Conservation (phyloP, 371 early-diverging fungal genomes). For the Fennellomyces sp. region DNA sequence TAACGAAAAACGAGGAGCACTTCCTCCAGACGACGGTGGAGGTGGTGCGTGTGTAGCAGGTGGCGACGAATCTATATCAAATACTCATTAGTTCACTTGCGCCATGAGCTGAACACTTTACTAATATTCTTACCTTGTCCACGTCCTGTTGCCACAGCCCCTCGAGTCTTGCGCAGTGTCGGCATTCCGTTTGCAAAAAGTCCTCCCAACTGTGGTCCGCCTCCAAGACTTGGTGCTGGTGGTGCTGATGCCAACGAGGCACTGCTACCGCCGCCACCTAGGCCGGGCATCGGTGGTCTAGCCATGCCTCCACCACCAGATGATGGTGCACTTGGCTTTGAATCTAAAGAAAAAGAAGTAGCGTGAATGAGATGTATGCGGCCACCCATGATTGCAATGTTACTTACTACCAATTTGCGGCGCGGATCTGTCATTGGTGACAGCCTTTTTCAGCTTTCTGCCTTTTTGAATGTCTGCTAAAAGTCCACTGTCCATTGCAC, state of each 20-base stretch:
- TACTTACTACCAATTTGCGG: conserved; percentile 57
- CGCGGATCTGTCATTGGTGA: conserved; percentile 80
- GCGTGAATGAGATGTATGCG: not conserved
- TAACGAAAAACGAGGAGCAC: conserved; percentile 15
- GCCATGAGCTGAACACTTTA: too few relatives aligned
- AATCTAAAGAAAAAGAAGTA: conserved; percentile 9
- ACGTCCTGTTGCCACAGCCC: conserved; percentile 44
- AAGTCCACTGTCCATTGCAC: conserved; percentile 57
- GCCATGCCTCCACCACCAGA: conserved; percentile 21
- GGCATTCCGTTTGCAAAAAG: conserved; percentile 74
- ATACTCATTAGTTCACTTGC: not conserved
- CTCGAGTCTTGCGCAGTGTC: conserved; percentile 56
- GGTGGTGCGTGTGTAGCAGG: conserved; percentile 11
- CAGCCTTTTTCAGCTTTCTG: conserved; percentile 70
- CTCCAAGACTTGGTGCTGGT: conserved; percentile 22
- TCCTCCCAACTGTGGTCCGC: conserved; percentile 56
- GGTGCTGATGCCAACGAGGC: conserved; percentile 18
- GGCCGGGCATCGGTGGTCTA: conserved; percentile 40
- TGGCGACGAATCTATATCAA: not conserved
- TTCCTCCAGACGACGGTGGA: conserved; percentile 16
- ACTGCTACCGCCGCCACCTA: not conserved
- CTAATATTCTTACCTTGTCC: conserved; percentile 10
- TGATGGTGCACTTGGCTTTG: conserved; percentile 18
- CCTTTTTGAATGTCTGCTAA: conserved; percentile 80
- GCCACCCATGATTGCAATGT: not conserved